Conservation (phyloP, 106 monocot species). For the Allium fistulosum region DNA sequence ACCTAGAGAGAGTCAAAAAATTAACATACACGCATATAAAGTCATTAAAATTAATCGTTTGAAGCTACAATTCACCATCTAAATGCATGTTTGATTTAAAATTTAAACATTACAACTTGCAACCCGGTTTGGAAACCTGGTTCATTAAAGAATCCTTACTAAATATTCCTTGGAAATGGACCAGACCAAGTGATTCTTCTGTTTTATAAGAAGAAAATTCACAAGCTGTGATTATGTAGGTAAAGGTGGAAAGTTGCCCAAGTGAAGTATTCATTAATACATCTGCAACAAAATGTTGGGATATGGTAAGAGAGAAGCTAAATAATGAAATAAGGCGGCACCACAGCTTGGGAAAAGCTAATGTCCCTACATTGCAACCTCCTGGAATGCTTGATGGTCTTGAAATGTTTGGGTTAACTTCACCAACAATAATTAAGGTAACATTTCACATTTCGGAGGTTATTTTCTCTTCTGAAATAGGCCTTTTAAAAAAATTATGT, state of each 20-base stretch:
- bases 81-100: too few species aligned
- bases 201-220: too few species aligned
- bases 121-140: too few species aligned
- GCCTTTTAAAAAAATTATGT: background rate
- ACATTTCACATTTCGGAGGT: background rate
- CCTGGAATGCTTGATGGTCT: constrained; percentile 83
- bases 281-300: constrained; percentile 75
- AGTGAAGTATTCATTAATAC: constrained; percentile 69
- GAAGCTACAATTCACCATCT: too few species aligned
- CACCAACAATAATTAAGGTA: constrained; percentile 70
- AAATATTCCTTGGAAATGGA: too few species aligned
- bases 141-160: too few species aligned
- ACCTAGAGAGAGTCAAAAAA: too few species aligned
- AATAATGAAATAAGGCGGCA: constrained; percentile 64
- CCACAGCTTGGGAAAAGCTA: constrained; percentile 30
- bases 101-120: too few species aligned
- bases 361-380: constrained; percentile 58
- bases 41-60: too few species aligned
- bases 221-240: constrained; percentile 26
- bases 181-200: too few species aligned
- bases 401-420: constrained; percentile 89
- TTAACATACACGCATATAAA: too few species aligned
- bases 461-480: background rate
- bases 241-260: constrained; percentile 59
- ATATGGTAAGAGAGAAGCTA: constrained; percentile 79